phyloP scores from a whole-genome alignment of 495 filamentous ascomycete species.

The Penicillium coprophilum region DNA sequence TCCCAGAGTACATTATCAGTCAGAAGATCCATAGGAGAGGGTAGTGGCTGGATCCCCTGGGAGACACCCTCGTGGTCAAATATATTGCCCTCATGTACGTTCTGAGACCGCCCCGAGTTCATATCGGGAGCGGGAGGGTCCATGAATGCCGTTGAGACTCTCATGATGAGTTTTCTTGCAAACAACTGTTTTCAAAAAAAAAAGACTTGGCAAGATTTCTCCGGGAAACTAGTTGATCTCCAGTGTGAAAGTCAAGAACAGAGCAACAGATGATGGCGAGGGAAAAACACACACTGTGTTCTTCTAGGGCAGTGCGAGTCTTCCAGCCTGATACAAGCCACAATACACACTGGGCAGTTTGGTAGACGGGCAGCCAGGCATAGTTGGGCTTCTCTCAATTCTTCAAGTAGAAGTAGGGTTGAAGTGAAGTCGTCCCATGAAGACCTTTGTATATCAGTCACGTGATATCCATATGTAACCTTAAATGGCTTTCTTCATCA shows the following conservation, averaged over 20 bases:
- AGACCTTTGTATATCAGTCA: conserved; percentile 8
- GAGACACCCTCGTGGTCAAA: not conserved
- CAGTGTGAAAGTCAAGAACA: not conserved
- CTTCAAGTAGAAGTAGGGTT: conserved; percentile 1
- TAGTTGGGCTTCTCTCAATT: not conserved
- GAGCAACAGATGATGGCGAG: not conserved
- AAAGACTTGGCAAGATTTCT: not conserved
- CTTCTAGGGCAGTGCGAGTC: not conserved
- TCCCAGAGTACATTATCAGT: not conserved
- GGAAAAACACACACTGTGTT: not conserved
- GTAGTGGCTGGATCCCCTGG: not conserved
- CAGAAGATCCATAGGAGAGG: not conserved
- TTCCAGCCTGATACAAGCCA: not conserved
- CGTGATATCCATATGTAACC: conserved; percentile 8
- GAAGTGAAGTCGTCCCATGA: conserved; percentile 8
- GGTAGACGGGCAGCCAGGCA: not conserved
- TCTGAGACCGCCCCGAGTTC: not conserved
- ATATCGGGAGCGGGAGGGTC: not conserved
- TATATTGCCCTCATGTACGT: conserved; percentile 3
- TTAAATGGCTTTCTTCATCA: not conserved
- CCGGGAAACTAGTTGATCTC: not conserved
- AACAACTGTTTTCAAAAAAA: not conserved
- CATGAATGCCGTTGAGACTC: conserved; percentile 1
- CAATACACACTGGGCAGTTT: not conserved
- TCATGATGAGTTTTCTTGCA: not conserved